Base-by-base conservation (phyloP, 768 basidiomycete genomes). In the Collybia sordida region DNA sequence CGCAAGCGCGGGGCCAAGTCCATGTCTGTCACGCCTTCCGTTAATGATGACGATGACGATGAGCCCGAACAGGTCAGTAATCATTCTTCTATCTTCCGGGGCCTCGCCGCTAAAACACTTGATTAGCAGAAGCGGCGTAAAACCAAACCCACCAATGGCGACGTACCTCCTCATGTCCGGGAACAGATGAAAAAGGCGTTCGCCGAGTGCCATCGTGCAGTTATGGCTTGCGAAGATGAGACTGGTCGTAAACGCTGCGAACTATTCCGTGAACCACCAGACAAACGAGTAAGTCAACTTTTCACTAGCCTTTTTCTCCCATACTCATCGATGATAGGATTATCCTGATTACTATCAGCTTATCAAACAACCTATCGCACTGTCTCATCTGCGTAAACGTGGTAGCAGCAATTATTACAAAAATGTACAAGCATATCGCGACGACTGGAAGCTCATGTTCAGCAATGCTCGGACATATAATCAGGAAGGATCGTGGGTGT, bases 401-500 rank as follows among this genome's bases (percentile, higher is more conserved):
- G 74, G 79, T 42, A 81, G 73, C 44, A 72, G 77, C 48, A 75
- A 77, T 39, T 74, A 79, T 49, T 93, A 93, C 74, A 92, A 91
- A 74, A 82, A 69, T 34, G 81, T 94, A 28, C 71, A 79, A 27
- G 73, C 80, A 49, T 93, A 85, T 71, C 75, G 80, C 50, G 81
- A 83, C 40, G 93, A 96, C 66, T 93, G 88, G 84, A 79, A 80
- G 57, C 79, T 93, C 49, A 94, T 99, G 88, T 98, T 95, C 68
- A 79, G 83, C 66, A 98, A 98, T 60, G 95, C 96, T 4, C 80
- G 90, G 59, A 89, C 83, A 38, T 98, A 93, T 75, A 98, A 98
- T 65, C 86, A 89, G 66, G 93, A 96, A 68, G 93, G 89, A 1
- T 95, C 93, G 0, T 93, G 91, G 89, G 93, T 97, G 31, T 96